Conservation (phyloP, 225 moss, liverwort and hornwort genomes). For the Anthoceros angustus region DNA sequence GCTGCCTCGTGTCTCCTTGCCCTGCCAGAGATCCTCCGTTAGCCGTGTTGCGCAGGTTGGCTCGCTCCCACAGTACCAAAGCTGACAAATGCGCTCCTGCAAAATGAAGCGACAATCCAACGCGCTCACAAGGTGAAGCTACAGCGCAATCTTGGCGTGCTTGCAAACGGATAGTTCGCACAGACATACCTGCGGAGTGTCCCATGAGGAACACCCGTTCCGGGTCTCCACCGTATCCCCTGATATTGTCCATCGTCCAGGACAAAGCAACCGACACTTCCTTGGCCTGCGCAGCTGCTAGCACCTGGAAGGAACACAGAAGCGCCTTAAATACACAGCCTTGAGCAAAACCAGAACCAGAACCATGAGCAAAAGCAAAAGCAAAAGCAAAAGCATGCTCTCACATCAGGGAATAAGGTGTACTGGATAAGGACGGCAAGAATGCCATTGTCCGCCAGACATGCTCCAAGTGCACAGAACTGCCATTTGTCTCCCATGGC, state of each 20-base stretch:
- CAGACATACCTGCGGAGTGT: constrained; percentile 64
- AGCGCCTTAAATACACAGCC: constrained; percentile 3
- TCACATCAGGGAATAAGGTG: constrained; percentile 60
- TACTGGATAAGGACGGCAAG: constrained; percentile 72
- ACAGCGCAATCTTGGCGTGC: background rate
- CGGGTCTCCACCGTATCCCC: constrained; percentile 58
- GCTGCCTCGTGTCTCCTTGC: constrained; percentile 26
- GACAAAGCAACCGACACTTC: constrained; percentile 65
- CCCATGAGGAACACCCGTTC: constrained; percentile 58
- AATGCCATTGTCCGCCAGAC: constrained; percentile 63
- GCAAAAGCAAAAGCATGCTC: background rate
- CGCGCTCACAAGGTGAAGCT: background rate
- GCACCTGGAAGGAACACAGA: constrained; percentile 17
- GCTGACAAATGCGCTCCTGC: constrained; percentile 51
- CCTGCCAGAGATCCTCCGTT: background rate
- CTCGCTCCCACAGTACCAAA: constrained; percentile 68
- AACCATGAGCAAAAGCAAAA: background rate
- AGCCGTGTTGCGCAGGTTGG: constrained; percentile 19
- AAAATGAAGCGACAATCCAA: background rate
- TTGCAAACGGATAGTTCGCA: background rate
- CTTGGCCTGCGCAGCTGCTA: constrained; percentile 56
- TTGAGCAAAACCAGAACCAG: background rate
- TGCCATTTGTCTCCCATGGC: constrained; percentile 78
- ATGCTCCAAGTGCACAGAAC: constrained; percentile 54
- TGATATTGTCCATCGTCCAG: constrained; percentile 81